Evolutionary conservation across 306 rosid genomes (phyloP).

Genomic region (Quercus alba): DNA sequence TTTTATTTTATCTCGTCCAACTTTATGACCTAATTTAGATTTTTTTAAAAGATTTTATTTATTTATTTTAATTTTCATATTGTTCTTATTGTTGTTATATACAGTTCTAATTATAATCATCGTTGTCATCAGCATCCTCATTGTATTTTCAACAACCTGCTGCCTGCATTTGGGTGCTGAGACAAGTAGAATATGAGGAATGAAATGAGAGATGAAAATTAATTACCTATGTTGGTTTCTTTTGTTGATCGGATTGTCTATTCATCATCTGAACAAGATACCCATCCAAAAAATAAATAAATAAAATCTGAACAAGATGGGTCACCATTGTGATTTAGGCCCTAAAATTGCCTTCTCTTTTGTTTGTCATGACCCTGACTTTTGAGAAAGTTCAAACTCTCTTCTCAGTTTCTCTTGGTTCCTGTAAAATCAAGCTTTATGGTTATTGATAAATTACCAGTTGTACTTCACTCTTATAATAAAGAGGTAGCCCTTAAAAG

Average conservation of each 20-base stretch:
- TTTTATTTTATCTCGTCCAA: not conserved
- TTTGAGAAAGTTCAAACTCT: not conserved
- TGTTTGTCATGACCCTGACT: not conserved
- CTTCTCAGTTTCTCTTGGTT: not conserved
- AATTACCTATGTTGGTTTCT: not conserved
- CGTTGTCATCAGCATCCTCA: not conserved
- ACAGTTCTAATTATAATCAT: not conserved
- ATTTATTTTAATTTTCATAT: not conserved
- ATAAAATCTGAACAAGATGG: not conserved
- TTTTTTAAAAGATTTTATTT: no score
- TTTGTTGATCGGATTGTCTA: not conserved
- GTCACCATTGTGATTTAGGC: not conserved
- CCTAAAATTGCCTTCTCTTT: not conserved
- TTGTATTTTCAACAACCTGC: not conserved
- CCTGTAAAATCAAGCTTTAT: not conserved
- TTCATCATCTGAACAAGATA: not conserved
- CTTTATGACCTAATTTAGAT: not conserved
- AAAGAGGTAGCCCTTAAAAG: no score
- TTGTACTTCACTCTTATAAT: no score
- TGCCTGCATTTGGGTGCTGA: not conserved
- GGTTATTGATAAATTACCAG: not conserved
- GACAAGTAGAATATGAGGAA: not conserved
- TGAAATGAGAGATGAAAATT: not conserved
- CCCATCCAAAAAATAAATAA: no score
- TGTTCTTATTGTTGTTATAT: not conserved